Conservation (phyloP, 148 eudicot genomes). For the Arctostaphylos glauca region DNA sequence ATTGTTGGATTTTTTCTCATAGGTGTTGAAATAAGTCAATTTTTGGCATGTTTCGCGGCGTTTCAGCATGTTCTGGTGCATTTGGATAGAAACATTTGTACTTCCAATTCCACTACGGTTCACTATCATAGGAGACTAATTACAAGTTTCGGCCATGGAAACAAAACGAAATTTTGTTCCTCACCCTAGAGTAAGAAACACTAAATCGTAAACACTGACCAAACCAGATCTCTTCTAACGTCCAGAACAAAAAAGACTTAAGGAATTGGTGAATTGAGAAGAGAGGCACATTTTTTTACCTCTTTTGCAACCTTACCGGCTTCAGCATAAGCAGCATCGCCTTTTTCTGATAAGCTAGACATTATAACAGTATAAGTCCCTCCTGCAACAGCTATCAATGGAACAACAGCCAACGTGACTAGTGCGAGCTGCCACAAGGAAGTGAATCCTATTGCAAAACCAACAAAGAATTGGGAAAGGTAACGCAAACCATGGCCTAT, state of each 20-base stretch:
- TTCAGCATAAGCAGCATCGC: conserved; percentile 71
- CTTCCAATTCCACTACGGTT: not conserved
- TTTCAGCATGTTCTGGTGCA: not conserved
- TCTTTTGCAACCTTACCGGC: conserved; percentile 76
- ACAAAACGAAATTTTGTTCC: not conserved
- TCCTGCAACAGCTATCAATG: conserved; percentile 64
- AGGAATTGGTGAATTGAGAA: not conserved
- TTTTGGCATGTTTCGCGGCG: not conserved
- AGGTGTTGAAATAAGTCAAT: not conserved
- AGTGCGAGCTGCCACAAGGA: conserved; percentile 74
- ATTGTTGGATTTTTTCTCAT: not conserved
- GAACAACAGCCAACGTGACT: conserved; percentile 60
- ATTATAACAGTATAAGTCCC: conserved; percentile 55
- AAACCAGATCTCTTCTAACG: not conserved
- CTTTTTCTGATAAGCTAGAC: conserved; percentile 55
- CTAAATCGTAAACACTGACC: not conserved
- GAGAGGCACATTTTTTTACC: conserved; percentile 31
- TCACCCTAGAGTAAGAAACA: not conserved
- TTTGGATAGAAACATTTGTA: not conserved
- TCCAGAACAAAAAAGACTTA: not conserved
- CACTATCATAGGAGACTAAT: too few species aligned
- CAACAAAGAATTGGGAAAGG: conserved; percentile 57
- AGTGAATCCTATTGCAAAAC: conserved; percentile 58
- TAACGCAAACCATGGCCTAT: conserved; percentile 67
- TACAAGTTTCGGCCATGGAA: not conserved